Evolutionary conservation across 2,329 filamentous ascomycete genomes (phyloP), one percentile per base, ranked within the genome.

Genomic region (Hypocreales sp.): DNA sequence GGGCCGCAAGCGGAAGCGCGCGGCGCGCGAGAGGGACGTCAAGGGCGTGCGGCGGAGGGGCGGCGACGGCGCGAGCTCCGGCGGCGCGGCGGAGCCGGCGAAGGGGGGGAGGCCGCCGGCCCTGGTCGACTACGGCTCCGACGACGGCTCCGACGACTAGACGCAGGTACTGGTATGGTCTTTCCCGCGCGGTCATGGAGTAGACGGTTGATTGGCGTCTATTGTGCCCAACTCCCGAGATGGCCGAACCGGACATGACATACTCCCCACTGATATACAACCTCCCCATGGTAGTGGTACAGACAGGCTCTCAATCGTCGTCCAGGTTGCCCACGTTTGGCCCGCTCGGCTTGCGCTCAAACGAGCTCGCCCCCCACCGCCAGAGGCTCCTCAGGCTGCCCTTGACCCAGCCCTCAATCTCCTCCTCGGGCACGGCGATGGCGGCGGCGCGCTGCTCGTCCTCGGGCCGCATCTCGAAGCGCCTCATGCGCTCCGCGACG

Each of bases 401-500:
- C 55, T 75, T 78, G 40, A 72, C 64, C 61, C 72, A 74, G 12
- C 76, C 77, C 48, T 79, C 70, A 33, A 82, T 54, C 46, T 80
- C 74, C 41, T 76, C 72, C 48, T 76, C 66, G 0, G 72, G 67
- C 10, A 78, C 63, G 16, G 61, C 60, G 29, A 84, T 70, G 31
- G 58, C 55, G 24, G 62, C 58, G 1, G 76, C 76, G 31, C 72
- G 65, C 20, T 65, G 67, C 48, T 86, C 79, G 20, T 84, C 76
- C 32, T 79, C 78, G 0, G 67, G 56, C 9, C 53, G 58, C 15
- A 93, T 55, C 45, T 78, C 67, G 42, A 90, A 92, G 28, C 69
- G 70, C 31, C 79, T 67, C 87, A 95, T 94, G 28, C 82, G 72
- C 42, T 64, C 63, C 5, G 68, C 69, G 35, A 94, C 74, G 20